These are phyloP conservation scores for Pichia sp. DNA, from an alignment of 1,139 yeast species.

Conservation along the genomic window DNA sequence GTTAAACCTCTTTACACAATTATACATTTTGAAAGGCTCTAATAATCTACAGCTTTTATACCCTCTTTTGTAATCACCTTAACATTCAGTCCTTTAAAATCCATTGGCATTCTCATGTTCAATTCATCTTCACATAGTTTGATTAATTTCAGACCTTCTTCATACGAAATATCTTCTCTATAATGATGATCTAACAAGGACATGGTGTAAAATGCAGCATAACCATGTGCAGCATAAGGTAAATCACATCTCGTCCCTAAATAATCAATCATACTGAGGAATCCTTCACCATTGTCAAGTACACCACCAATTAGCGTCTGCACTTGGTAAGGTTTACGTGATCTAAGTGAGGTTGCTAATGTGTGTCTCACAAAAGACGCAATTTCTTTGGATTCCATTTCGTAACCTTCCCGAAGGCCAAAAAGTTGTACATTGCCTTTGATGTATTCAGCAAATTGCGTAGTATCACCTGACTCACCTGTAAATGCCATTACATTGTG, in stretches of 20 bases:
- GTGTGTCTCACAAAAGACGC: constrained; percentile 85
- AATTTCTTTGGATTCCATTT: constrained; percentile 75
- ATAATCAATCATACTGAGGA: constrained; percentile 86
- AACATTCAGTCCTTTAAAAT: constrained; percentile 73
- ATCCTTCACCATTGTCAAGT: constrained; percentile 54
- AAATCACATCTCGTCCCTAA: constrained; percentile 85
- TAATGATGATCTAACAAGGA: constrained; percentile 90
- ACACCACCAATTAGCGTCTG: constrained; percentile 83
- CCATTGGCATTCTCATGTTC: constrained; percentile 85
- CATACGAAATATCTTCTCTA: constrained; percentile 64
- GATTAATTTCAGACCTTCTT: constrained; percentile 74
- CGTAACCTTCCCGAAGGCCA: constrained; percentile 78
- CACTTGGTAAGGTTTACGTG: constrained; percentile 91
- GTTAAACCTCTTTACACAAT: neutral
- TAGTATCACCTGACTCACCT: constrained; percentile 96
- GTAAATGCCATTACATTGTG: constrained; percentile 83
- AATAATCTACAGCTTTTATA: constrained; percentile 42
- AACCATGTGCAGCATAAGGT: constrained; percentile 96
- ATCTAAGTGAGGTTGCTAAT: constrained; percentile 80
- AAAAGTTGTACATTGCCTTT: constrained; percentile 89
- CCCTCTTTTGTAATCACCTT: constrained; percentile 76
- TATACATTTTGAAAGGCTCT: neutral
- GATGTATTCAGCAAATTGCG: constrained; percentile 90
- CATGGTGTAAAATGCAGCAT: constrained; percentile 89
- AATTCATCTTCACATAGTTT: constrained; percentile 72